phyloP scores from a whole-genome alignment of 2,329 filamentous ascomycete genomes.

The Onygenales sp. region DNA sequence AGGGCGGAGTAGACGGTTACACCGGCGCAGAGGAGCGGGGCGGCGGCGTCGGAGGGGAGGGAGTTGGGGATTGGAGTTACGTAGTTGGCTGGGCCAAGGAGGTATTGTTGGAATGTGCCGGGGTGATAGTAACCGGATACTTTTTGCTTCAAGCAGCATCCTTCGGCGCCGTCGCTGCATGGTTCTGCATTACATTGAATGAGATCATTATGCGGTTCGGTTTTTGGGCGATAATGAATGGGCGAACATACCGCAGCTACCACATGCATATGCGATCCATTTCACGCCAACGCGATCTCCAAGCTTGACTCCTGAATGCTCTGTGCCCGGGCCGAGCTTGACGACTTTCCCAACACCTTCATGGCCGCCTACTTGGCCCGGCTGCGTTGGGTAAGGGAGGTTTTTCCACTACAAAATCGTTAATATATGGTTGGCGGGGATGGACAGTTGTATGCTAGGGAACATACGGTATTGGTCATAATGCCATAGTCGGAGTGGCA shows the following conservation, averaged over 20 bases:
- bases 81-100: constrained; percentile 54
- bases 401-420: constrained; percentile 40
- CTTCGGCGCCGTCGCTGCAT: constrained; percentile 47
- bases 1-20: constrained; percentile 59
- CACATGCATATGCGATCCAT: constrained; percentile 52
- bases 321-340: constrained; percentile 53
- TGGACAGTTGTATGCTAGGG: neutral
- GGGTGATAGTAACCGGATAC: constrained; percentile 59
- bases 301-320: constrained; percentile 48
- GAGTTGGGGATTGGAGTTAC: constrained; percentile 59
- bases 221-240: neutral
- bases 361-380: constrained; percentile 58
- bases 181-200: constrained; percentile 21
- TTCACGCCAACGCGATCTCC: constrained; percentile 63
- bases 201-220: constrained; percentile 3
- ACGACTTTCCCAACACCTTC: constrained; percentile 59
- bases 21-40: constrained; percentile 59
- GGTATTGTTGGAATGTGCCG: constrained; percentile 66
- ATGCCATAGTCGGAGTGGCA: constrained; percentile 55
- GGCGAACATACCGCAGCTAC: constrained; percentile 35
- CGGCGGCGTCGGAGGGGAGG: constrained; percentile 50
- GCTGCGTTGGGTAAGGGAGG: constrained; percentile 49
- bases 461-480: constrained; percentile 37
- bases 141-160: constrained; percentile 46
- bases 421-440: neutral